Evolutionary conservation across 495 filamentous ascomycete species (phyloP), one percentile per base, ranked within the genome.

Genomic region (Bathelium albidoporum): DNA sequence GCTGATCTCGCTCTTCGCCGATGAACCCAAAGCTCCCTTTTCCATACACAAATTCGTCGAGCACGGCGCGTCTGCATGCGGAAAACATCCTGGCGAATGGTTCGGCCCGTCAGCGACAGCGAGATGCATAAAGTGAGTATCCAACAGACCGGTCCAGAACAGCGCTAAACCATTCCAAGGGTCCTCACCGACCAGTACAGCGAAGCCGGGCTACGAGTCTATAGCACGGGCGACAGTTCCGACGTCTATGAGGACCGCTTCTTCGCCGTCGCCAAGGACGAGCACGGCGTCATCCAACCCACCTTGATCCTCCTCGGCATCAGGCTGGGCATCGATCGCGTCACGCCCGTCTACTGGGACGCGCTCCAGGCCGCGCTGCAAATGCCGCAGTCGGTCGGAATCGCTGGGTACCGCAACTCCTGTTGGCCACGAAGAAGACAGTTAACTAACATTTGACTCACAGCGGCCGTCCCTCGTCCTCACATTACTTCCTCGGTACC

Each of bases 51-150:
- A 83, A 65, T 98, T 98, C 69, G 95, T 97, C 31, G 79, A 87
- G 58, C 87, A 95, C 68, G 95, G 95, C 2, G 90, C 93, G 20
- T 79, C 82, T 34, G 88, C 88, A 14, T 98, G 94, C 71, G 91
- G 90, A 7, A 97, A 96, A 72, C 87, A 92, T 73, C 93, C 95
- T 0, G 95, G 95, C 28, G 89, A 97, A 75, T 99, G 95, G 95
- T 99, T 99, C 79, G 95, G 95, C 11, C 95, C 95, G n/a, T 96
- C 90, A 18, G 94, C 95, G 5, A 95, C 95, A 1, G 90, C 95
- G n/a, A 84, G 86, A 63, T 97, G 95, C 73, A 96, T 99, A 61
- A 86, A 95, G 91, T 96, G 75, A 70, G 90, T 78, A 31, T 14
- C 9, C n/a, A 32, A 32, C 22, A 39, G 28, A 18, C 31, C 31